Base-by-base conservation (phyloP, 495 filamentous ascomycete genomes). In the Cercophora newfieldiana region DNA sequence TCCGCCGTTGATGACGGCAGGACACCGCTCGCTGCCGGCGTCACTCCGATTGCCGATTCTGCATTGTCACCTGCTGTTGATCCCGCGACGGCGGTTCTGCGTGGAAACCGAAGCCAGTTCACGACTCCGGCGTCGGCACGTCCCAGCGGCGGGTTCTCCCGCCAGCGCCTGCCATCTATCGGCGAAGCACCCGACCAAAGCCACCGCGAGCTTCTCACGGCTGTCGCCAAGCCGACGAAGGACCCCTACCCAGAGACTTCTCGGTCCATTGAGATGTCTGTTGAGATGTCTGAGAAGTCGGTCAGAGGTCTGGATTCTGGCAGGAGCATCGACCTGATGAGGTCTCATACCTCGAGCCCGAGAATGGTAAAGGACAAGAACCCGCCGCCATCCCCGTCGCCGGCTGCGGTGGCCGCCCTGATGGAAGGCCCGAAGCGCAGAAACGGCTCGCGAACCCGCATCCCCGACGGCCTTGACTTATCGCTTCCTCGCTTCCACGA, bases 1-100 rank as follows among this genome's bases (percentile, higher is more conserved):
- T 86, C 87, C 19, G 74, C 84, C 59, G 84, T 81, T 12, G 91
- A 85, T 25, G 82, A 90, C 68, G 90, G 93, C 66, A 83, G 84
- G 61, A 93, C 91, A 12, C 91, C 93, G 6, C 91, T 93, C 53
- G 88, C 86, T 29, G 89, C 87, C 4, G 91, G 89, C 47, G 84
- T 90, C 14, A 99, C 96, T 3, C 95, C 95, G 1, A 97, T 98
- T 72, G 90, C 91, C 2, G 92, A 97, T 68, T 96, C 94, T 44
- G 95, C 94, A 12, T 80, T 95, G 30, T 92, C 91, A 26, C 91
- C 91, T 1, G 81, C 85, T 37, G 72, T 68, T 47, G 84, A 87
- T 50, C 82, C 89, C n/a, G 83, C 84, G 8, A 86, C 84, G 6
- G 89, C 89, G 2, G 89, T 91, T 67, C 79, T 89, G 47, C 84